phyloP scores from a whole-genome alignment of 1,139 yeast genomes.

The Candida anutae region DNA sequence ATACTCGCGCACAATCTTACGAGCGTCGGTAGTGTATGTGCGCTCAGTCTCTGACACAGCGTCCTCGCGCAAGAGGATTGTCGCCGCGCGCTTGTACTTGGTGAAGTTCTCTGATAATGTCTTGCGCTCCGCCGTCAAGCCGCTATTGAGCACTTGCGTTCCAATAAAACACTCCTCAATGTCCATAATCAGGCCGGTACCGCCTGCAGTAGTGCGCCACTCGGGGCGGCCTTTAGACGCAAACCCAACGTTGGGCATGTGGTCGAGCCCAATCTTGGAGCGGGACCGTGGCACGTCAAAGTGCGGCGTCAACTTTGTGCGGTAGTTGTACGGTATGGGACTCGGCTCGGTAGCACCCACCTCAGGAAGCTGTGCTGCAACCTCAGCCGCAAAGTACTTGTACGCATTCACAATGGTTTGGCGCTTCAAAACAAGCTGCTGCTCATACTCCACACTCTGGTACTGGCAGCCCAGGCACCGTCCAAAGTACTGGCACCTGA shows the following conservation, averaged over 20 bases:
- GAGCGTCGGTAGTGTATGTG: conserved; percentile 59
- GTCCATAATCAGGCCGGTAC: conserved; percentile 54
- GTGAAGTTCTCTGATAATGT: conserved; percentile 42
- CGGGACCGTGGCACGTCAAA: conserved; percentile 69
- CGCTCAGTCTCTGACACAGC: conserved; percentile 32
- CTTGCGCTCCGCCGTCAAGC: conserved; percentile 63
- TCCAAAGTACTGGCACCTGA: conserved; percentile 38
- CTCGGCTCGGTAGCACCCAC: conserved; percentile 67
- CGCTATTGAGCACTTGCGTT: conserved; percentile 66
- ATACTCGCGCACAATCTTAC: conserved; percentile 74
- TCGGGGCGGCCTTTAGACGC: conserved; percentile 74
- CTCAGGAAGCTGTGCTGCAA: conserved; percentile 43
- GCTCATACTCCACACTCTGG: conserved; percentile 66
- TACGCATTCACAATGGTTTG: conserved; percentile 78
- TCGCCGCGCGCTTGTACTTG: conserved; percentile 75
- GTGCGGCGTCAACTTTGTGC: conserved; percentile 95
- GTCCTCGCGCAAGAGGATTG: conserved; percentile 76
- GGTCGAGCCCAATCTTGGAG: conserved; percentile 23
- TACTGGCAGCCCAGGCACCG: conserved; percentile 82
- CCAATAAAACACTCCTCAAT: conserved; percentile 93
- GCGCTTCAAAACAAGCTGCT: conserved; percentile 66
- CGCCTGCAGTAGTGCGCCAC: conserved; percentile 56
- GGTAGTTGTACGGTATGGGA: conserved; percentile 67
- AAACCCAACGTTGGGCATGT: conserved; percentile 76
- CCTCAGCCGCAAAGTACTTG: conserved; percentile 55